phyloP scores from a whole-genome alignment of 2,329 filamentous ascomycete genomes.

The Ceratocystiopsis sp. region DNA sequence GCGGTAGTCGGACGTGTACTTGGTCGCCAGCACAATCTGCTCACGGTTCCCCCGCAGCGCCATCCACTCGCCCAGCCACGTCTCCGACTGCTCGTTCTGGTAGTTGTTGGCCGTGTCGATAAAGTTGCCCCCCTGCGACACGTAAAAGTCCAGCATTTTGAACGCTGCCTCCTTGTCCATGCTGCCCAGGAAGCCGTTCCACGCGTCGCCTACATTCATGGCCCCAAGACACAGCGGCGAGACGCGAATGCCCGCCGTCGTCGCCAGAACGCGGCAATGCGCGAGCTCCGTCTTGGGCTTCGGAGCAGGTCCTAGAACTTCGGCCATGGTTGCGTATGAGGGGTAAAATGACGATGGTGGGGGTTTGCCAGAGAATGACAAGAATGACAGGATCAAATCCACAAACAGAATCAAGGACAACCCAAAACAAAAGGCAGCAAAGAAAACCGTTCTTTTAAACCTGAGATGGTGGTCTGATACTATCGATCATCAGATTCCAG shows the following conservation, averaged over 20 bases:
- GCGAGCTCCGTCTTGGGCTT: conserved; percentile 28
- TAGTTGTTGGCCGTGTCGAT: conserved; percentile 48
- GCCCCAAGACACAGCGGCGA: conserved; percentile 35
- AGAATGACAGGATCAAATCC: too few species aligned
- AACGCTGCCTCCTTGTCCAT: conserved; percentile 13
- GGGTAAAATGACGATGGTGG: background rate
- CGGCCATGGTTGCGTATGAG: conserved; percentile 1
- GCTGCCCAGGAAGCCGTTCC: conserved; percentile 9
- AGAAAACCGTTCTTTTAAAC: too few species aligned
- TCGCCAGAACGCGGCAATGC: conserved; percentile 32
- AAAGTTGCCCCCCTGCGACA: conserved; percentile 42
- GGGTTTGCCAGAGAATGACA: background rate
- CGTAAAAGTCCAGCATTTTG: conserved; percentile 12
- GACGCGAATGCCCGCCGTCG: conserved; percentile 31
- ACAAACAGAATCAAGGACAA: too few species aligned
- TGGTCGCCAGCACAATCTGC: conserved; percentile 36
- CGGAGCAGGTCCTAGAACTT: background rate
- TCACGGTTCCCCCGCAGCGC: conserved; percentile 30
- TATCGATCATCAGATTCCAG: too few species aligned
- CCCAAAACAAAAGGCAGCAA: too few species aligned
- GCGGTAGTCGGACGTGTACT: conserved; percentile 33
- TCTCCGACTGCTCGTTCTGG: conserved; percentile 39
- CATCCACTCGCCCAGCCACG: conserved; percentile 42
- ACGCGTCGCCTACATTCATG: conserved; percentile 23
- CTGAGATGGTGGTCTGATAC: too few species aligned